Evolutionary conservation across 805 yeast species (phyloP).

Genomic region (Scheffersomyces amazonensis): DNA sequence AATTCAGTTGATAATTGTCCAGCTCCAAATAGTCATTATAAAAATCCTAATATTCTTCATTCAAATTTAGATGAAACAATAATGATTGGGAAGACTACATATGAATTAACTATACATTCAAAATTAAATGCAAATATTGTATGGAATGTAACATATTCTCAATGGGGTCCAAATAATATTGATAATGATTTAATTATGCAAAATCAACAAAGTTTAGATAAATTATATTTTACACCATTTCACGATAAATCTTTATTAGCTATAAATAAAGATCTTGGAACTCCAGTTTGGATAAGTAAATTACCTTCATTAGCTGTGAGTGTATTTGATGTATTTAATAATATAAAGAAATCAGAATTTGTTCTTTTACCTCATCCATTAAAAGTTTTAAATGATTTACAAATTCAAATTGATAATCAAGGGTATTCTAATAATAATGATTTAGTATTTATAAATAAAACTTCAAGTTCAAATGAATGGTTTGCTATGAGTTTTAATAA

Average conservation of each 20-base stretch:
- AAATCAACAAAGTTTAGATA: slow-evolving; percentile 59
- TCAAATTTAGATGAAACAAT: slow-evolving; percentile 34
- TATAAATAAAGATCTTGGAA: slow-evolving; percentile 61
- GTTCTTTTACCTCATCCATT: slow-evolving; percentile 71
- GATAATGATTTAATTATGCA: slow-evolving; percentile 53
- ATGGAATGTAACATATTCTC: slow-evolving; percentile 84
- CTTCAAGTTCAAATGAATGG: slow-evolving; percentile 69
- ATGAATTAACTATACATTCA: slow-evolving; percentile 74
- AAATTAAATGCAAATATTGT: slow-evolving; percentile 52
- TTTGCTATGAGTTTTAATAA: slow-evolving; percentile 76
- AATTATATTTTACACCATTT: slow-evolving; percentile 77
- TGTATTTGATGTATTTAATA: slow-evolving; percentile 70
- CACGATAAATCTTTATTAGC: slow-evolving; percentile 80
- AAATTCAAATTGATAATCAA: slow-evolving; percentile 15
- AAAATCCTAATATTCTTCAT: slow-evolving; percentile 1
- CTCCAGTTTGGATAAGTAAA: slow-evolving; percentile 76
- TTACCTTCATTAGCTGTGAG: slow-evolving; percentile 70
- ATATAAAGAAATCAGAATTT: slow-evolving; percentile 25
- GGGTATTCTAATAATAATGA: slow-evolving; percentile 19
- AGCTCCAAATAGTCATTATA: slow-evolving; percentile 25
- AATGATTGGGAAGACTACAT: slow-evolving; percentile 68
- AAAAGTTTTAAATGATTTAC: slow-evolving; percentile 35
- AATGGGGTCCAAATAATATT: slow-evolving; percentile 90
- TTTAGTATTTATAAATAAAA: slow-evolving; percentile 62
- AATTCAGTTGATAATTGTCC: slow-evolving; percentile 26